These are phyloP conservation scores for Rosa hybrid DNA, from an alignment of 331 rosid species.

Conservation along the genomic window DNA sequence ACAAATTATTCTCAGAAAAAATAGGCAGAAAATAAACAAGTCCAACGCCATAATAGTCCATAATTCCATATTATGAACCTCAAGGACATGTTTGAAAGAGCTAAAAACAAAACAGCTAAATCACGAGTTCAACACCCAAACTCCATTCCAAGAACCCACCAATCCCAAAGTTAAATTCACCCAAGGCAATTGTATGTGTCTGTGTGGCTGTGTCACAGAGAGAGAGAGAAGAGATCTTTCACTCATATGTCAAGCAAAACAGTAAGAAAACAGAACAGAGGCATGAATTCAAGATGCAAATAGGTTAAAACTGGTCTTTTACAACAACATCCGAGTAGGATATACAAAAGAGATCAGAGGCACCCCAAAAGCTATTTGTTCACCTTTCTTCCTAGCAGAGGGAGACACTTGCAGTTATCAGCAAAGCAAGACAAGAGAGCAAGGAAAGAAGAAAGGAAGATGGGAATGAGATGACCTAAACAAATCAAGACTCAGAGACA, in stretches of 20 bases:
- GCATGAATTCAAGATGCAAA: background rate
- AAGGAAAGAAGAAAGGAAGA: conserved; percentile 2
- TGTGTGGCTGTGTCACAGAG: background rate
- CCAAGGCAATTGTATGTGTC: background rate
- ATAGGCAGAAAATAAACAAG: background rate
- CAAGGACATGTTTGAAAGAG: background rate
- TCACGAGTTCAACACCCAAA: background rate
- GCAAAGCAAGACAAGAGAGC: conserved; percentile 3
- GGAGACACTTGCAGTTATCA: conserved; percentile 16
- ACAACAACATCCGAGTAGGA: background rate
- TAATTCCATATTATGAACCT: background rate
- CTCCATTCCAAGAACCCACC: background rate
- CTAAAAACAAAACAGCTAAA: background rate
- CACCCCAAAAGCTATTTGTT: conserved; percentile 11
- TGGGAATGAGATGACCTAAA: conserved; percentile 14
- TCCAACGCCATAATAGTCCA: background rate
- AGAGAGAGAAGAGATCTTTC: background rate
- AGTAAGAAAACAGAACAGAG: background rate
- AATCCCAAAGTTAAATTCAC: conserved; percentile 5
- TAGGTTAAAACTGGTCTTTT: background rate
- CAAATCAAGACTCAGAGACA: background rate
- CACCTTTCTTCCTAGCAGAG: conserved; percentile 3
- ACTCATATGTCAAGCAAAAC: conserved; percentile 1
- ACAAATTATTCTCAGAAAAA: background rate
- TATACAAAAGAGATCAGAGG: background rate